phyloP scores from a whole-genome alignment of 2,329 filamentous ascomycete genomes.

The Pestalotiopsis sp. region DNA sequence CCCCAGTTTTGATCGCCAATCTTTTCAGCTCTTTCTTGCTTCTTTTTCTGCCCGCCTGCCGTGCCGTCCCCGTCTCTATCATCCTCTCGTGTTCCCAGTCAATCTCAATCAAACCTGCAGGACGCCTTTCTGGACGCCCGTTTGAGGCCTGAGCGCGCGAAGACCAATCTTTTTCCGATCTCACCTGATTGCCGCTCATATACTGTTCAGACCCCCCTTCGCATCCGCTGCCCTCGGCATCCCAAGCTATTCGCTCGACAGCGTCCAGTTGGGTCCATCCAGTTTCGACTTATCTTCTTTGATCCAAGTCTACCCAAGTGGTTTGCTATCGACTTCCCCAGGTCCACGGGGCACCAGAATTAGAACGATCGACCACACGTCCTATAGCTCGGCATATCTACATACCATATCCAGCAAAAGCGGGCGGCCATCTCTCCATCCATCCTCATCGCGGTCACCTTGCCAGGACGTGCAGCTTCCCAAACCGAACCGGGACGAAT shows the following conservation, averaged over 20 bases:
- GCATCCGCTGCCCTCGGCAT: not conserved
- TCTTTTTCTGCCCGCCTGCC: not conserved
- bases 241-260: not conserved
- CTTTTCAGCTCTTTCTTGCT: not conserved
- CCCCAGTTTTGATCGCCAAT: slow-evolving; percentile 3
- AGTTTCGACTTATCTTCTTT: not conserved
- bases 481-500: slow-evolving; percentile 23
- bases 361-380: not conserved
- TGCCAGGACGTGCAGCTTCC: slow-evolving; percentile 30
- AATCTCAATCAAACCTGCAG: slow-evolving; percentile 10
- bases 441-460: slow-evolving; percentile 24
- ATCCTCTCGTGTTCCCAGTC: not conserved
- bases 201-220: slow-evolving; percentile 4
- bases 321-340: not conserved
- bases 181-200: slow-evolving; percentile 14
- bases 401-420: slow-evolving; percentile 21
- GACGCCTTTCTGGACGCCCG: slow-evolving; percentile 17
- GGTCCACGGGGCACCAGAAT: not conserved
- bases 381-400: not conserved
- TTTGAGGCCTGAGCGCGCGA: slow-evolving; percentile 28
- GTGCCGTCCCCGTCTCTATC: not conserved
- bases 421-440: slow-evolving; percentile 24
- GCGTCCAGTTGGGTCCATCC: not conserved
- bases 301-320: not conserved
- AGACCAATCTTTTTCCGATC: slow-evolving; percentile 20